Evolutionary conservation across 73 alveolate species (phyloP), one percentile per base, ranked within the genome.

Genomic region (Paramecium caudatum): DNA sequence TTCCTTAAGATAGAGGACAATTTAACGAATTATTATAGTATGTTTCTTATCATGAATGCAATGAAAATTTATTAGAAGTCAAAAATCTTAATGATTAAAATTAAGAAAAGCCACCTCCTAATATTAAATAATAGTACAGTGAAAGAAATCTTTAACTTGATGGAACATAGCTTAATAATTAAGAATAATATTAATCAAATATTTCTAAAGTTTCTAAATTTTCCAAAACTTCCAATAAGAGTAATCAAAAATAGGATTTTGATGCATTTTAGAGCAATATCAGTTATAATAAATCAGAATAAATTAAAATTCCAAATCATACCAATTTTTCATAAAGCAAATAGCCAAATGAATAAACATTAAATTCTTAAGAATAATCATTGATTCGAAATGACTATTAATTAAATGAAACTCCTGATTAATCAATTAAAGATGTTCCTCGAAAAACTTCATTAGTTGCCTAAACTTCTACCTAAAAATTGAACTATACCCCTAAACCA

Each of bases 1-100:
- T 33, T 34, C 47, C 49, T 27, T 6, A 33, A 36, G 47, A 65
- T 6, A 65, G 83, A 65, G 83, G 83, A 33, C 19, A 36, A 1
- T 65, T 65, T 34, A 65, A 65, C 34, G 23, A 65, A 33, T 27
- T 65, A n/a, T 43, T 36, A 7, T 65, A 65, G 34, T 36, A 32
- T 17, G 49, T 65, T 25, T 65, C 83, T 2, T 65, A 65, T 65
- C 83, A 65, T 65, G 83, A 65, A 65, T 65, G 83, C 15, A 36
- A 65, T 65, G 49, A 65, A 30, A 65, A 65, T 65, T 23, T 65
- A 65, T 65, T 65, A 65, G 49, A 36, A 65, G 34, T 65, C 15
- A 65, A 65, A 33, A 13, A 34, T 13, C 7, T 33, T 12, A 16
- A 65, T 34, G n/a, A n/a, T n/a, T n/a, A 4, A 55, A 55, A 55